Conservation (phyloP, 495 filamentous ascomycete species). For the Aspergillus hancockii region DNA sequence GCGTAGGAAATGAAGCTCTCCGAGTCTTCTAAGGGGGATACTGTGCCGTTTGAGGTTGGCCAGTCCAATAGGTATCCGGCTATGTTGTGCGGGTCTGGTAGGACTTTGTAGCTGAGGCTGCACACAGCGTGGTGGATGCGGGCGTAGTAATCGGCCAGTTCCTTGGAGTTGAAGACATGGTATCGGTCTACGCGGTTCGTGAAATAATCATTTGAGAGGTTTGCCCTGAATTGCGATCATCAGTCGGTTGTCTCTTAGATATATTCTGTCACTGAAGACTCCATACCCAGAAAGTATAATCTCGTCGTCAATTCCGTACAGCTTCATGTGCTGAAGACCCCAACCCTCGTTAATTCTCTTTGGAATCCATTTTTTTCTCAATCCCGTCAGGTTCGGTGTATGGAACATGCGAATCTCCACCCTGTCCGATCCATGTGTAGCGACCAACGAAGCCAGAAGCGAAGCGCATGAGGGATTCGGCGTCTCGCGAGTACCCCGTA, state of each 20-base stretch:
- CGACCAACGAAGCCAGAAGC: conserved; percentile 75
- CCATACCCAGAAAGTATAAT: conserved; percentile 86
- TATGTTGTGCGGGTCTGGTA: conserved; percentile 54
- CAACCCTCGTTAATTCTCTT: conserved; percentile 95
- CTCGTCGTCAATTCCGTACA: conserved; percentile 95
- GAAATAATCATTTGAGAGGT: conserved; percentile 93
- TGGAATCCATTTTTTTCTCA: conserved; percentile 80
- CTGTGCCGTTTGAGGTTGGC: conserved; percentile 72
- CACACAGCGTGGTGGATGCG: conserved; percentile 74
- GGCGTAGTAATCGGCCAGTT: conserved; percentile 81
- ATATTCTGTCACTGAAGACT: neutral
- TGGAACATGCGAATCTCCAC: conserved; percentile 97
- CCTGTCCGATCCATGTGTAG: conserved; percentile 80
- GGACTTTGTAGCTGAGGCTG: conserved; percentile 77
- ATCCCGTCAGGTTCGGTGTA: conserved; percentile 89
- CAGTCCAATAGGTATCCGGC: conserved; percentile 74
- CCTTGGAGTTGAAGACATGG: conserved; percentile 79
- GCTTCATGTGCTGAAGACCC: conserved; percentile 99
- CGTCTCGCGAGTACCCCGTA: conserved; percentile 88
- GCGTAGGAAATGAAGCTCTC: conserved; percentile 67
- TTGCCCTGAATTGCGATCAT: conserved; percentile 58
- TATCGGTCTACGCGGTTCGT: conserved; percentile 94
- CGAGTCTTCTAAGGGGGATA: conserved; percentile 69
- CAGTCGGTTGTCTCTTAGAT: neutral
- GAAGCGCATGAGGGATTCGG: conserved; percentile 89